A percentile compares a stretch with the other conserved stretches of the same genome.
These are phyloP conservation scores for Triangularia setosa DNA, from an alignment of 2,329 filamentous ascomycete species.

Conservation along the genomic window DNA sequence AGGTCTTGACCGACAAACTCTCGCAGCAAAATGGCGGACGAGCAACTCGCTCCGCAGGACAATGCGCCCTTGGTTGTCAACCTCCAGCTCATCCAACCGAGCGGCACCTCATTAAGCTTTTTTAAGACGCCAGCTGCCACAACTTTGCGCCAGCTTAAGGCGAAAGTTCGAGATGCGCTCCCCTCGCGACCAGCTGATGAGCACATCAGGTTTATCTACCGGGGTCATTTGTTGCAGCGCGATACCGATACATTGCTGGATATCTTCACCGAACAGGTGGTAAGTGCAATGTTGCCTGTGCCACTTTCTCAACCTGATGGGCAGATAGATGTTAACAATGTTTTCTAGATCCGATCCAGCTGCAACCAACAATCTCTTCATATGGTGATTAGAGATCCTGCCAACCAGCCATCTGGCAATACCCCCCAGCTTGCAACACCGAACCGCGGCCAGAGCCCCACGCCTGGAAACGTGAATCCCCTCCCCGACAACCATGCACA, in stretches of 20 bases:
- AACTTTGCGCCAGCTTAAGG: constrained; percentile 55
- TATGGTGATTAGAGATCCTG: constrained; percentile 45
- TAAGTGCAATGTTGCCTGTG: constrained; percentile 31
- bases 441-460: constrained; percentile 25
- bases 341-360: constrained; percentile 38
- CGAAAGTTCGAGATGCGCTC: constrained; percentile 51
- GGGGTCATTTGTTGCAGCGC: constrained; percentile 52
- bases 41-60: constrained; percentile 10
- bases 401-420: constrained; percentile 18
- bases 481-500: constrained; percentile 15
- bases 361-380: constrained; percentile 52
- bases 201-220: constrained; percentile 57
- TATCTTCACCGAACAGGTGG: constrained; percentile 53
- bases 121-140: constrained; percentile 45
- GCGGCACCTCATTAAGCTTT: constrained; percentile 46
- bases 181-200: constrained; percentile 49
- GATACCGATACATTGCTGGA: constrained; percentile 54
- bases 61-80: constrained; percentile 41
- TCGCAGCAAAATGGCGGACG: constrained; percentile 23
- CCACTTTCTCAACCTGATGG: not conserved
- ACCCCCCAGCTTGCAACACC: not conserved
- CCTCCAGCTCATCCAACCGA: constrained; percentile 49
- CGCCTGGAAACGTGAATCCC: constrained; percentile 25
- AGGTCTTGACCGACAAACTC: not conserved
- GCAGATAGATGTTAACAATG: constrained; percentile 3